Evolutionary conservation across 2,329 filamentous ascomycete genomes (phyloP), one percentile per base, ranked within the genome.

Genomic region (Macrophomina phaseolina): DNA sequence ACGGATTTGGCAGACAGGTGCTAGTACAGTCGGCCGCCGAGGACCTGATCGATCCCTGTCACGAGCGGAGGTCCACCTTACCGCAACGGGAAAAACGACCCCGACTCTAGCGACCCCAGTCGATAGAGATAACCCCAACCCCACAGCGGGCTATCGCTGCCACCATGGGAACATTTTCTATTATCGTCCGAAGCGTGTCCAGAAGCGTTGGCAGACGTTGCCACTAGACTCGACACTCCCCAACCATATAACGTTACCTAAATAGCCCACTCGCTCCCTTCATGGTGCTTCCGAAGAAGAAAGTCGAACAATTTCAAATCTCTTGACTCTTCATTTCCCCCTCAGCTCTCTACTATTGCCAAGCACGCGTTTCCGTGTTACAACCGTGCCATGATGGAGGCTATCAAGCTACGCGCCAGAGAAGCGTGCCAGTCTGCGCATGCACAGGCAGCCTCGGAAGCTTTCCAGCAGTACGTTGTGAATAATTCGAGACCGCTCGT

Each of bases 401-500:
- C 72, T 5, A 56, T 73, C 28, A 71, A 73, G 56, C 45, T 67
- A n/a, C 71, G 69, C 67, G 67, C 69, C 64, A 38, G 62, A 38
- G 42, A 64, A 53, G 18, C 56, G 36, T 46, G 62, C 66, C 36
- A 46, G 12, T 67, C 58, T 18, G 28, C 66, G 60, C 63, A 65
- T 30, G 51, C 45, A 6, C 51, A 65, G 9, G 52, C 52, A 5
- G 52, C 45, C 8, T 65, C 52, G 34, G 18, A 65, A 48, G 63
- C 63, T 30, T 65, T 65, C 16, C 63, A 58, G 8, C 30, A 58
- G n/a, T 32, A 55, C 9, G 51, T 52, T 32, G 7, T 62, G 16
- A 34, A 70, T 65, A 65, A 72, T 64, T 69, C 71, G 30, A 71
- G 73, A 60, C 64, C 67, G 16, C 42, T 71, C 2, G 67, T 77